phyloP scores from a whole-genome alignment of 139 green algal genomes.

The Chlamydomonas incerta region DNA sequence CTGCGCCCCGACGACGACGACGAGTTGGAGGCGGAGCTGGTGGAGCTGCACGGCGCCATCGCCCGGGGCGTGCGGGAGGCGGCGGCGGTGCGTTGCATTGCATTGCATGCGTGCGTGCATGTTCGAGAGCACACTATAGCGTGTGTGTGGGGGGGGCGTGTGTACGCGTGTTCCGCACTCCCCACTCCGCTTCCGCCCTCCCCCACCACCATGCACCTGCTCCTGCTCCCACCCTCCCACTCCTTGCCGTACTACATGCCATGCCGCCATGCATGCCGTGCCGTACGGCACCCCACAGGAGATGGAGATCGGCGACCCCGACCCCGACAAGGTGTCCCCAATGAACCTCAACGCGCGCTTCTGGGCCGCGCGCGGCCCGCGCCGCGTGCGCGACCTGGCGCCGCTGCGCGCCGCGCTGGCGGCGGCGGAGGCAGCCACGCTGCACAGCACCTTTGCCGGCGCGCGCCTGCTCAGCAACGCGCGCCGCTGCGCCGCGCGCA shows the following conservation, averaged over 20 bases:
- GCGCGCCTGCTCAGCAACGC: constrained; percentile 13
- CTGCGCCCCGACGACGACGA: constrained; percentile 20
- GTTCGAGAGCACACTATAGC: too few relatives aligned
- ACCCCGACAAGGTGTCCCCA: background rate
- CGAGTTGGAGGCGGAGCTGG: constrained; percentile 16
- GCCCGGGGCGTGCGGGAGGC: background rate
- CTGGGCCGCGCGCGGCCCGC: background rate
- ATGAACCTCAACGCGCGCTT: constrained; percentile 10
- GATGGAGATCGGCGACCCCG: background rate
- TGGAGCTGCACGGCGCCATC: constrained; percentile 14
- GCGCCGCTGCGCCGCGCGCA: constrained; percentile 21
- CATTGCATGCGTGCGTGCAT: too few relatives aligned
- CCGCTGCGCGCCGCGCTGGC: background rate
- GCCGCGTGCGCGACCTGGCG: background rate
- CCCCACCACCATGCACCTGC: too few relatives aligned
- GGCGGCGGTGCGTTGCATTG: too few relatives aligned
- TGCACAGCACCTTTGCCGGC: constrained; percentile 27
- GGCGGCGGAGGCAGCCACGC: background rate
- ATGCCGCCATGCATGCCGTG: too few relatives aligned
- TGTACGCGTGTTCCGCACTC: too few relatives aligned
- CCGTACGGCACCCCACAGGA: constrained; percentile 7
- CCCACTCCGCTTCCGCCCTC: too few relatives aligned
- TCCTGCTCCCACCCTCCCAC: too few relatives aligned
- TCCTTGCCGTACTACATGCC: too few relatives aligned
- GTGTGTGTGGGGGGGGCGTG: background rate